Conservation (phyloP, 495 filamentous ascomycete genomes). For the Aspergillus cristatus region DNA sequence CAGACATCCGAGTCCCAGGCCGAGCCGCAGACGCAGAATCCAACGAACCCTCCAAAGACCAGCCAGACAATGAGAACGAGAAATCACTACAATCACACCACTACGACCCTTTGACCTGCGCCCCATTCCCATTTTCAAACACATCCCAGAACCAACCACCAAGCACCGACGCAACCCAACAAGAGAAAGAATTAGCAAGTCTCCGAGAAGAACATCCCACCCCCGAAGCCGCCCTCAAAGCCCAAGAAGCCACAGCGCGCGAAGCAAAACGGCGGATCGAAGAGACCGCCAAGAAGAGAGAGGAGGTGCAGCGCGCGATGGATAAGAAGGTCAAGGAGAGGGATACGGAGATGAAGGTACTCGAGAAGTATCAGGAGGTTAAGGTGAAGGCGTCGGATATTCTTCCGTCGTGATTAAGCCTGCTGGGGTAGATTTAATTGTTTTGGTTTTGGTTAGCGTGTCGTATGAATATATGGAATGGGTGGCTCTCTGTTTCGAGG, state of each 20-base stretch:
- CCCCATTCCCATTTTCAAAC: conserved; percentile 19
- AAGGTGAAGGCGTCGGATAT: conserved; percentile 23
- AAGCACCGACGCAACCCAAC: too few species aligned
- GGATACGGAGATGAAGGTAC: conserved; percentile 37
- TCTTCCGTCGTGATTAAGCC: too few species aligned
- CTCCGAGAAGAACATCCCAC: conserved; percentile 31
- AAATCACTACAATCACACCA: conserved; percentile 20
- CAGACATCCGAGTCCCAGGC: background rate
- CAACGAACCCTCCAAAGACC: conserved; percentile 24
- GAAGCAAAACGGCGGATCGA: conserved; percentile 33
- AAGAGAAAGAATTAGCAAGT: conserved; percentile 19
- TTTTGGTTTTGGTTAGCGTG: too few species aligned
- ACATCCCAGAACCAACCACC: conserved; percentile 13
- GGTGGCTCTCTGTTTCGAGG: too few species aligned
- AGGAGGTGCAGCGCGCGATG: conserved; percentile 32
- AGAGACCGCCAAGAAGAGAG: conserved; percentile 29
- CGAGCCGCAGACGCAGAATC: background rate
- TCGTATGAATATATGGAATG: too few species aligned
- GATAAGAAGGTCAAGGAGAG: conserved; percentile 39
- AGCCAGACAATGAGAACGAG: too few species aligned
- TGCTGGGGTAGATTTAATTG: too few species aligned
- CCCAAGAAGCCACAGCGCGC: conserved; percentile 29
- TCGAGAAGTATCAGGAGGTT: conserved; percentile 36
- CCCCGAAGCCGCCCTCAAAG: conserved; percentile 28
- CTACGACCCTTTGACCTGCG: conserved; percentile 34